Conservation (phyloP, 1,284 basidiomycete genomes). For the Trichosporon inkin region DNA sequence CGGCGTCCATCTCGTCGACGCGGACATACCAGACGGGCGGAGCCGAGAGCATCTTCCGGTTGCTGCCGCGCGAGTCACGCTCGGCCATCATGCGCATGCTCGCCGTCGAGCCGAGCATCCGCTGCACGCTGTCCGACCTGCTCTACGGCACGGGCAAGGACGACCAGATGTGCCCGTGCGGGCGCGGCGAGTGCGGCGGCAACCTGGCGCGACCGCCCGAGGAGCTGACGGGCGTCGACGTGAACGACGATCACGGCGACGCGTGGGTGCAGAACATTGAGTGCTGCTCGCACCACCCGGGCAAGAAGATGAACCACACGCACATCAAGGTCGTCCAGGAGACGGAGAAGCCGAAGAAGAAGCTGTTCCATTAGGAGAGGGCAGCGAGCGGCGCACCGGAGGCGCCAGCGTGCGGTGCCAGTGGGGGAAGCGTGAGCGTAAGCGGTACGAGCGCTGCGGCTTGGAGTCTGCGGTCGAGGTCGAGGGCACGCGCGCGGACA, state of each 20-base stretch:
- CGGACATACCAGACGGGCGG: conserved; percentile 73
- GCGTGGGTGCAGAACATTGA: conserved; percentile 67
- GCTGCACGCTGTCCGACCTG: conserved; percentile 91
- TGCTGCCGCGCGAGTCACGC: conserved; percentile 87
- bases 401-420: background rate
- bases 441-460: too few relatives aligned
- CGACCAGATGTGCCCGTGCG: conserved; percentile 73
- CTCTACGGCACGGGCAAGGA: conserved; percentile 72
- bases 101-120: conserved; percentile 77
- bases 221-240: conserved; percentile 41
- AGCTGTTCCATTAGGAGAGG: conserved; percentile 47
- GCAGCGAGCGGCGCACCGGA: background rate
- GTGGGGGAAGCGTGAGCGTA: background rate
- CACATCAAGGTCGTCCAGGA: conserved; percentile 52
- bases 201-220: conserved; percentile 48
- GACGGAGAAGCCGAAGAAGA: conserved; percentile 49
- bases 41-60: conserved; percentile 96
- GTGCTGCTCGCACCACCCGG: conserved; percentile 60
- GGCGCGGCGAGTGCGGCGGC: conserved; percentile 52
- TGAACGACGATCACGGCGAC: conserved; percentile 49
- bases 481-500: too few relatives aligned
- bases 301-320: conserved; percentile 39
- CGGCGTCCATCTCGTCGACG: conserved; percentile 43
- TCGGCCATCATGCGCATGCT: conserved; percentile 89
- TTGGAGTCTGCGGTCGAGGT: too few relatives aligned